Conservation (phyloP, 176 grass and related monocot genomes). For the Panicum miliaceum region DNA sequence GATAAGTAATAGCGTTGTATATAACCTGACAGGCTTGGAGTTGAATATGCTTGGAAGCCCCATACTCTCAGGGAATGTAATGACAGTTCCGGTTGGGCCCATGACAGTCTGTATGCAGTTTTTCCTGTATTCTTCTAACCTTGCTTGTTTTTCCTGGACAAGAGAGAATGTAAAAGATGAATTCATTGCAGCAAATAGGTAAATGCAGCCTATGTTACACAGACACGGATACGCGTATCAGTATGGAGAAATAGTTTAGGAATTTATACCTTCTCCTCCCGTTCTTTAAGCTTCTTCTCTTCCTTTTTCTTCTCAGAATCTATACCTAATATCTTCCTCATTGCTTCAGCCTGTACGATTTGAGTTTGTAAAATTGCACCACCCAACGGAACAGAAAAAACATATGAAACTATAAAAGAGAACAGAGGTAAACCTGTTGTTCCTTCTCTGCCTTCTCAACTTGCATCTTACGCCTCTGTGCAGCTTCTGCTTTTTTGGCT, state of each 20-base stretch:
- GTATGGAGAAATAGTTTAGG: conserved; percentile 13
- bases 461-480: conserved; percentile 99
- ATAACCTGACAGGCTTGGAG: conserved; percentile 71
- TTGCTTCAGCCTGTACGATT: conserved; percentile 65
- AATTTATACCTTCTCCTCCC: conserved; percentile 54
- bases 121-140: conserved; percentile 48
- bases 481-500: conserved; percentile 84
- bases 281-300: conserved; percentile 68
- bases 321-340: conserved; percentile 80
- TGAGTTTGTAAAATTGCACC: conserved; percentile 7
- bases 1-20: neutral
- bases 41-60: conserved; percentile 76
- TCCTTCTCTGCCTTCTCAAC: conserved; percentile 91
- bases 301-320: conserved; percentile 78
- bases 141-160: conserved; percentile 59
- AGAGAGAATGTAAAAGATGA: neutral
- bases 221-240: no score
- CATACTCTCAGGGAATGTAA: conserved; percentile 66
- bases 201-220: no score
- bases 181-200: neutral
- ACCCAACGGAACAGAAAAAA: neutral
- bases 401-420: neutral
- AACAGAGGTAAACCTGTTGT: conserved; percentile 69
- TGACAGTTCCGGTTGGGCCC: conserved; percentile 59
- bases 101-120: conserved; percentile 64